Evolutionary conservation across 2,329 filamentous ascomycete genomes (phyloP).

Genomic region (Biscogniauxia sp.): DNA sequence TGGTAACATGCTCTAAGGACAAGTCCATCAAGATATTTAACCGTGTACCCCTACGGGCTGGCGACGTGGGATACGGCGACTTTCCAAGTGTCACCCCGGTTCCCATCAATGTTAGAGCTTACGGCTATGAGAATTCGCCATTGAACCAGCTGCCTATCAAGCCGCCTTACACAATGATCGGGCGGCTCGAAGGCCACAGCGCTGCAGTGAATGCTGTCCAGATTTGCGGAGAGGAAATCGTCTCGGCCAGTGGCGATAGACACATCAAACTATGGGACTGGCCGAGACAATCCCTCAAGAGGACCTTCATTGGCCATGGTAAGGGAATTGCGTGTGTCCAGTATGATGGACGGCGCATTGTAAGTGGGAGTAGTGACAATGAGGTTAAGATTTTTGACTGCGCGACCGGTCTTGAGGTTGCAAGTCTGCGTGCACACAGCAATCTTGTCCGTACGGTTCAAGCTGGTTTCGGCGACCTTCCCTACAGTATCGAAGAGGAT

Average conservation of each 20-base stretch:
- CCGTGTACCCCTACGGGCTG: constrained; percentile 62
- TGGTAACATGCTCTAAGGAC: constrained; percentile 97
- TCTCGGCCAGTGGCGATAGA: constrained; percentile 92
- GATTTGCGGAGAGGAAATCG: constrained; percentile 79
- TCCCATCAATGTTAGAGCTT: constrained; percentile 49
- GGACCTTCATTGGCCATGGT: constrained; percentile 80
- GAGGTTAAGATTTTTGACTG: constrained; percentile 95
- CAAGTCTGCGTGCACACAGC: constrained; percentile 76
- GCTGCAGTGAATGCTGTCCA: constrained; percentile 97
- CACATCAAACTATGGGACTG: constrained; percentile 95
- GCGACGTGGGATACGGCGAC: constrained; percentile 55
- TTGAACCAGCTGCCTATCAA: constrained; percentile 50
- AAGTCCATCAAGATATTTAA: constrained; percentile 97
- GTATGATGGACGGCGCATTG: constrained; percentile 88
- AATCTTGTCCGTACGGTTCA: constrained; percentile 92
- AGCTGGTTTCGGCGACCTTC: constrained; percentile 86
- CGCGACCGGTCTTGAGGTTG: constrained; percentile 81
- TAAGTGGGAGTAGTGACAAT: constrained; percentile 94
- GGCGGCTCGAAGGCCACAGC: constrained; percentile 76
- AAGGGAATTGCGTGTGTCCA: constrained; percentile 98
- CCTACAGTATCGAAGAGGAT: constrained; percentile 75
- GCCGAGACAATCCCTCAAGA: constrained; percentile 69
- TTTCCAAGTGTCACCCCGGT: constrained; percentile 48
- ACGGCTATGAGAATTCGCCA: constrained; percentile 48
- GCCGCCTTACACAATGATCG: constrained; percentile 73